Base-by-base conservation (phyloP, 2,329 filamentous ascomycete genomes). In the Alternaria arborescens region DNA sequence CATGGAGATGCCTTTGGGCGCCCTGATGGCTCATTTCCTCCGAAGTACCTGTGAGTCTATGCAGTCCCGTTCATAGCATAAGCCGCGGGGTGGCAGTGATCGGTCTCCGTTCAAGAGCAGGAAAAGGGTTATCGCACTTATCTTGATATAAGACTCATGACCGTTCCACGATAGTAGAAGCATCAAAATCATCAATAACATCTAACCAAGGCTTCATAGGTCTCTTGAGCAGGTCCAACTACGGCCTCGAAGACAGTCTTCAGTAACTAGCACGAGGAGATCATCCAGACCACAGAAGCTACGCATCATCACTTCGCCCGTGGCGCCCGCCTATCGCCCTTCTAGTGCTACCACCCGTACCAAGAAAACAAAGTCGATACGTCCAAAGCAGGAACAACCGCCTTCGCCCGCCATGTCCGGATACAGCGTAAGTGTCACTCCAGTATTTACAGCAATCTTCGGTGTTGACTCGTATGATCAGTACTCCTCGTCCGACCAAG, bases 351-450 rank as follows among this genome's bases (percentile, higher is more conserved):
- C 52, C 11, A 40, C 7, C 55, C 61, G 55, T 55, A 50, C 59
- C 22, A 62, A 38, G 42, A 63, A 52, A 22, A 56, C 38, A 18
- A 56, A 64, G 47, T 24, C 48, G 24, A 58, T 64, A 56, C 56
- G 61, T 60, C 66, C 58, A 26, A 68, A 68, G 51, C 62, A 65
- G 51, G 62, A 65, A 66, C 57, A 62, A 58, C 57, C 64, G 30
- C 46, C 55, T 55, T 67, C 64, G 55, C 68, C 61, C 54, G 65
- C 58, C 43, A 73, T 73, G 71, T 71, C 67, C 42, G 71, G 71
- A 24, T 71, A 72, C 53, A 58, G 60, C 41, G 71, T 73, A 68
- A 60, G 62, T 41, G 30, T 5, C n/a, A 20, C 11, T 43, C 2
- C 22, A 38, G 8, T 18, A 16, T 24, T 36, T 3, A 12, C 28